Percentiles rank a stretch among this genome's conserved stretches.
These are phyloP conservation scores for Calonectria hawksworthii DNA, from an alignment of 2,329 filamentous ascomycete genomes.

Conservation along the genomic window DNA sequence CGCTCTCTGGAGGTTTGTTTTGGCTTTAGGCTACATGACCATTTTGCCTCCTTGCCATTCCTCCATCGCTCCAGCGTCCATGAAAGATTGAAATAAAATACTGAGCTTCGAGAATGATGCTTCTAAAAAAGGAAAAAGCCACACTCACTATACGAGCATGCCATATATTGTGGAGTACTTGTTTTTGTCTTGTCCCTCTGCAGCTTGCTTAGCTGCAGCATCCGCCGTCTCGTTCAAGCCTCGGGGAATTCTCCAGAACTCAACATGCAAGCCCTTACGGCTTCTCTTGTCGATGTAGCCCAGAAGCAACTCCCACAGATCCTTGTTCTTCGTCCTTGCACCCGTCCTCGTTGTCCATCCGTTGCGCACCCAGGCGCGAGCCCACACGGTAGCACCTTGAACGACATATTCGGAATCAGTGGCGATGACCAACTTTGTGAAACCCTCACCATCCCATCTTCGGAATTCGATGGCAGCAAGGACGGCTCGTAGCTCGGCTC, in stretches of 20 bases:
- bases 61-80: too few relatives aligned
- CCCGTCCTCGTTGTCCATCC: background rate
- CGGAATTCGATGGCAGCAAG: conserved; percentile 21
- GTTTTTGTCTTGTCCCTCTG: background rate
- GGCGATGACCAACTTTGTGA: conserved; percentile 57
- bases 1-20: too few relatives aligned
- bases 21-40: too few relatives aligned
- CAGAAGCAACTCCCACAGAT: background rate
- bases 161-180: too few relatives aligned
- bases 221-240: background rate
- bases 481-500: conserved; percentile 32
- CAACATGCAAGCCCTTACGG: background rate
- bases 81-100: too few relatives aligned
- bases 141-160: too few relatives aligned
- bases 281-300: background rate
- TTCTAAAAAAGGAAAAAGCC: too few relatives aligned
- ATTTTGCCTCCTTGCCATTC: too few relatives aligned
- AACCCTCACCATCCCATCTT: conserved; percentile 45
- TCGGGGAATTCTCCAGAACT: background rate
- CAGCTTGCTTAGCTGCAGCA: background rate
- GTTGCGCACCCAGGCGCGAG: background rate
- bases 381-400: conserved; percentile 28
- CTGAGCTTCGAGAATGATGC: too few relatives aligned
- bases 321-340: background rate
- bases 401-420: conserved; percentile 33